A percentile compares a stretch with the other conserved stretches of the same genome.
phyloP scores from a whole-genome alignment of 495 filamentous ascomycete species.

The Cudoniella acicularis region DNA sequence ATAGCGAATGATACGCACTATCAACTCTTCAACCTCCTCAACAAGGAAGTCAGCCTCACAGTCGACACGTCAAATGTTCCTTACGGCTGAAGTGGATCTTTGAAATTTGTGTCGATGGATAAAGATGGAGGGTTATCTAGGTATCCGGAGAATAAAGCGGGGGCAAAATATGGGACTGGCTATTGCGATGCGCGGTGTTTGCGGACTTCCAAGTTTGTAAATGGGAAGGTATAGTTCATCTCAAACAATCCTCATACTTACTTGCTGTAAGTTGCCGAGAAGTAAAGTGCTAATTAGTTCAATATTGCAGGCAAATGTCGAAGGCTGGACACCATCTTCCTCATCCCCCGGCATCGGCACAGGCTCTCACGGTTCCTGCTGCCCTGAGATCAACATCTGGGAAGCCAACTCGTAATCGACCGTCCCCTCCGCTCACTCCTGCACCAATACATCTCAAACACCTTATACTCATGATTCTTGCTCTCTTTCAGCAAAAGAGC shows the following conservation, averaged over 20 bases:
- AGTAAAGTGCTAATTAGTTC: slow-evolving; percentile 28
- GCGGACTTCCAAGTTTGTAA: neutral
- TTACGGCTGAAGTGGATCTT: neutral
- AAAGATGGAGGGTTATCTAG: neutral
- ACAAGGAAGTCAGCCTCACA: neutral
- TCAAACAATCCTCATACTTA: too few species aligned
- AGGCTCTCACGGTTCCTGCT: slow-evolving; percentile 46
- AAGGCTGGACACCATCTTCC: slow-evolving; percentile 45
- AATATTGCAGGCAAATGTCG: slow-evolving; percentile 36
- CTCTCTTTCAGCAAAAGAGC: too few species aligned
- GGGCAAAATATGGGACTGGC: neutral
- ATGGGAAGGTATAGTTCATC: neutral
- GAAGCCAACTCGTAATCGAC: neutral
- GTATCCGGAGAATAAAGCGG: neutral
- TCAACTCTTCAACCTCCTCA: neutral
- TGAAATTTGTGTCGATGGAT: neutral
- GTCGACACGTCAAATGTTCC: slow-evolving; percentile 12
- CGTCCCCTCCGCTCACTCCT: neutral
- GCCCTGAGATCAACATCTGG: neutral
- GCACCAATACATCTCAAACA: too few species aligned
- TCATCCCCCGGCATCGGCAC: slow-evolving; percentile 49
- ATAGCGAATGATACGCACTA: neutral
- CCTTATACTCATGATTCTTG: too few species aligned
- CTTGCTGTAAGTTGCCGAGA: too few species aligned
- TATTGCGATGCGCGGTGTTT: neutral